Base-by-base conservation (phyloP, 2,329 filamentous ascomycete species). In the Leptographium galeiforme region DNA sequence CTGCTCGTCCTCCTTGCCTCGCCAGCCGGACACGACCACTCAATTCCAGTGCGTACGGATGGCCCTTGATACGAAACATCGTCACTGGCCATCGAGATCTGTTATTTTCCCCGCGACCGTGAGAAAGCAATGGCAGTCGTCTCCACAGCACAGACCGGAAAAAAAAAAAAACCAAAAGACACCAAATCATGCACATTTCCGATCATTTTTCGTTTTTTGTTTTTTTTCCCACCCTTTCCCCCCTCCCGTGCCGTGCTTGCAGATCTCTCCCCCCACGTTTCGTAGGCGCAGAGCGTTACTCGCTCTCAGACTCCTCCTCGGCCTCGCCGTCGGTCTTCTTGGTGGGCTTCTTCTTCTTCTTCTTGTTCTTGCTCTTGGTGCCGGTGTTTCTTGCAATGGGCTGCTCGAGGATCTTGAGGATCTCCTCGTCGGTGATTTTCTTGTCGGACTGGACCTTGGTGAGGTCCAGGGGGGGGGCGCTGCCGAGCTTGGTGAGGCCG, bases 391-490 rank as follows among this genome's bases (percentile, higher is more conserved):
- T 88, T 60, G 84, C 76, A 62, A 95, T 72, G 36, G 91, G 91
- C 70, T 87, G 87, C 72, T 93, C 89, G 51, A 98, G 79, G 59
- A 97, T 91, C 77, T 93, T 88, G 62, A 97, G 82, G 60, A 98
- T 78, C 73, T 97, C 91, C 74, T 95, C 89, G 60, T 97, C 91
- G 60, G 83, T 85, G 65, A 98, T 95, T 80, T 96, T 96, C 81
- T 97, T 97, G 70, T 97, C 90, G 38, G 88, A 85, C 79, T 95
- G 85, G 77, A 85, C 81, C 75, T 90, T 89, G 66, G 77, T 79
- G 57, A 93, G 68, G 66, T 97, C 89, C 58, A 85, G 77, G 25
- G 83, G 68, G 57, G 87, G 82, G 38, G 93, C 84, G 32, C 79
- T 84, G 63, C 88, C 84, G 55, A 98, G 75, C 72, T 87, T 88